Evolutionary conservation across 306 rosid genomes (phyloP).

Genomic region (Prunus armeniaca): DNA sequence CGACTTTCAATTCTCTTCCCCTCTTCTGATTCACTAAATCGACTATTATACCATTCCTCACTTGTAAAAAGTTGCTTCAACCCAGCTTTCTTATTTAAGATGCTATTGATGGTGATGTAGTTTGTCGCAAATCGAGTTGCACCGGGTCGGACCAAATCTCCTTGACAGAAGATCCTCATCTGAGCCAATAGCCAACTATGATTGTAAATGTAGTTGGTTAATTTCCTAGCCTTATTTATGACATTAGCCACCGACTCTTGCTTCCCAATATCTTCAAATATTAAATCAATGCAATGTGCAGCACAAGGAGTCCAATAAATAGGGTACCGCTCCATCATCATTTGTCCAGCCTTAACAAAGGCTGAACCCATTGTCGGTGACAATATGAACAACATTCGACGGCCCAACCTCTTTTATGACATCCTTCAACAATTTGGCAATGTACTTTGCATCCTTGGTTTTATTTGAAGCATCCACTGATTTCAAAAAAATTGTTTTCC

Average conservation of each 20-base stretch:
- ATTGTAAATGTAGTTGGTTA: constrained; percentile 3
- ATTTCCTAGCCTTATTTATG: not conserved
- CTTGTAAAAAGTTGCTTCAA: too few relatives aligned
- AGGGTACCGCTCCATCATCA: not conserved
- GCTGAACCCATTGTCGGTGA: too few relatives aligned
- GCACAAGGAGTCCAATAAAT: not conserved
- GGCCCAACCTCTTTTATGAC: too few relatives aligned
- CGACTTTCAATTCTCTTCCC: not conserved
- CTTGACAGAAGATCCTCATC: not conserved
- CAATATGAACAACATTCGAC: too few relatives aligned
- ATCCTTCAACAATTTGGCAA: too few relatives aligned
- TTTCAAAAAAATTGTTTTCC: too few relatives aligned
- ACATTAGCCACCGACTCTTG: not conserved
- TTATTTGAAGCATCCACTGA: too few relatives aligned
- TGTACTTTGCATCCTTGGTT: too few relatives aligned
- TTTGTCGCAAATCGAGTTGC: not conserved
- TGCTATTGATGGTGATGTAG: not conserved
- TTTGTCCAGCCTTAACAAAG: not conserved
- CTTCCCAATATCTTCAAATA: not conserved
- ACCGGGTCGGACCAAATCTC: not conserved
- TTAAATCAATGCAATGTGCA: not conserved
- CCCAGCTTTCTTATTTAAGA: not conserved
- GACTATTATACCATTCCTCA: too few relatives aligned
- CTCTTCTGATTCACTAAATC: too few relatives aligned
- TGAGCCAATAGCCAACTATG: not conserved